Percentiles rank a stretch among this genome's conserved stretches.
Conservation (phyloP, 495 filamentous ascomycete species). For the Aspergillus sclerotioniger region DNA sequence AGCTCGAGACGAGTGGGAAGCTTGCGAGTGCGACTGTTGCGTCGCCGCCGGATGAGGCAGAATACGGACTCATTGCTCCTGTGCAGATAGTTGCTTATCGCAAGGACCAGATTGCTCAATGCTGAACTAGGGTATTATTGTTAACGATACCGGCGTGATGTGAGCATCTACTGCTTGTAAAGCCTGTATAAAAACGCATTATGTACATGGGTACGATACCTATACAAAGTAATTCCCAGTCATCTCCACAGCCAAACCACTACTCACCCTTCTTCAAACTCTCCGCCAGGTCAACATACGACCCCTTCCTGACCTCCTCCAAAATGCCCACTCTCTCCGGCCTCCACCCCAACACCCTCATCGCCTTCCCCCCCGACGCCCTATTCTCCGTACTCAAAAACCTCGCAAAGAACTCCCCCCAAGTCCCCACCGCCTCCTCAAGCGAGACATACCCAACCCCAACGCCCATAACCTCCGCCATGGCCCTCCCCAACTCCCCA, state of each 20-base stretch:
- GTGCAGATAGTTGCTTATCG: background rate
- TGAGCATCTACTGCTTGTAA: too few species aligned
- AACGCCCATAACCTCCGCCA: background rate
- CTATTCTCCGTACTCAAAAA: constrained; percentile 28
- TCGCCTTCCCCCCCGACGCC: constrained; percentile 32
- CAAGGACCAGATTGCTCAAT: too few species aligned
- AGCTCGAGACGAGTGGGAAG: background rate
- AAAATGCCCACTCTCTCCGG: constrained; percentile 25
- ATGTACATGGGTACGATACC: too few species aligned
- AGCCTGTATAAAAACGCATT: too few species aligned
- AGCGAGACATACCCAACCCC: background rate
- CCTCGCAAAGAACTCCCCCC: constrained; percentile 1
- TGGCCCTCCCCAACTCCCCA: constrained; percentile 26
- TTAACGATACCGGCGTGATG: too few species aligned
- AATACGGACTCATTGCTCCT: background rate
- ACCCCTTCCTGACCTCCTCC: background rate
- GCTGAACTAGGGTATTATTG: too few species aligned
- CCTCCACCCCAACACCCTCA: constrained; percentile 34
- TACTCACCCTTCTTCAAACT: background rate
- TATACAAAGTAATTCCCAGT: too few species aligned
- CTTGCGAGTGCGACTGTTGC: background rate
- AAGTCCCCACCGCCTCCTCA: background rate
- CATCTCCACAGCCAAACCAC: too few species aligned
- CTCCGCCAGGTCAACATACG: background rate
- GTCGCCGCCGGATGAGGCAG: background rate